Conservation (phyloP, 176 grass and related monocot species). For the Carex cristatella region DNA sequence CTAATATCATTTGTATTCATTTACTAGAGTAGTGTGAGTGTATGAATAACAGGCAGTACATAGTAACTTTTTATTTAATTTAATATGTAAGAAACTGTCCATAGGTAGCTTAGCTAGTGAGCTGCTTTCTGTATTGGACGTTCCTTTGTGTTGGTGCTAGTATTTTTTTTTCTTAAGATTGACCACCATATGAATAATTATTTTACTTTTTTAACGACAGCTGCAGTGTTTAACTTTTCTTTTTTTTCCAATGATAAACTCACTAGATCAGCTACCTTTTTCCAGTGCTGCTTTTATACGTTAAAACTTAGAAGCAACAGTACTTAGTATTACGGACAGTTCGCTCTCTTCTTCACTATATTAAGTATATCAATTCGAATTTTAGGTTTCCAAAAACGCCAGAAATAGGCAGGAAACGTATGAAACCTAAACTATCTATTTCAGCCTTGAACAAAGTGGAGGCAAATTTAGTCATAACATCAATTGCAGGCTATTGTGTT, state of each 20-base stretch:
- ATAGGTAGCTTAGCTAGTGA: constrained; percentile 12
- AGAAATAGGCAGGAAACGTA: neutral
- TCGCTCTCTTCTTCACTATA: neutral
- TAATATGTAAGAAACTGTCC: neutral
- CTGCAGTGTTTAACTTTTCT: neutral
- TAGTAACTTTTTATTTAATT: neutral
- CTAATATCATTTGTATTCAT: constrained; percentile 23
- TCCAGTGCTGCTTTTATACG: neutral
- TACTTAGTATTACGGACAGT: neutral
- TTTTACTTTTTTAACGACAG: neutral
- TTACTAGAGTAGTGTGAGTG: constrained; percentile 10
- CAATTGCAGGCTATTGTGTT: neutral
- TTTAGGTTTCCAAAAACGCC: neutral
- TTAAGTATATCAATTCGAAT: neutral
- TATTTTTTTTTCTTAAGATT: neutral
- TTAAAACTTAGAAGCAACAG: neutral
- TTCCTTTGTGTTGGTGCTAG: neutral
- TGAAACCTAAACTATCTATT: neutral
- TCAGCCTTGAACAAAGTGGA: neutral
- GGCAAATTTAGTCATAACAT: neutral
- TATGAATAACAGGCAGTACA: constrained; percentile 9
- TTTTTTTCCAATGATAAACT: neutral
- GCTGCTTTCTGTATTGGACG: neutral
- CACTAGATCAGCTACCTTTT: neutral
- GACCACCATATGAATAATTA: neutral